Percentiles rank a stretch among this genome's conserved stretches.
Conservation (phyloP, 805 yeast genomes). For the Ogataea trehalophila region DNA sequence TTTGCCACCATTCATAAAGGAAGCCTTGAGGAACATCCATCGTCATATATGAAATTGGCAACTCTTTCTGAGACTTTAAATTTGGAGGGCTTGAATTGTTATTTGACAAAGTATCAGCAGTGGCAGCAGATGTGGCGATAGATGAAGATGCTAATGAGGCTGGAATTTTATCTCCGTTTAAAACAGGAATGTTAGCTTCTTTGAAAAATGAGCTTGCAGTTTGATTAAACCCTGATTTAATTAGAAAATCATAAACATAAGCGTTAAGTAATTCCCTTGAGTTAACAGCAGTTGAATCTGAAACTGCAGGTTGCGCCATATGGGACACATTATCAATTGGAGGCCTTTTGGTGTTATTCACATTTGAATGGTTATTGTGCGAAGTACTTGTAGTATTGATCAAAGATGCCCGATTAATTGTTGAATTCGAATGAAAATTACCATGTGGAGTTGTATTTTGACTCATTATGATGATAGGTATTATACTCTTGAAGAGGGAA, state of each 20-base stretch:
- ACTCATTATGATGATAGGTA: not conserved
- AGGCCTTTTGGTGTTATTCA: not conserved
- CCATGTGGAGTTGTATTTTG: not conserved
- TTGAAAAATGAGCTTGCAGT: conserved; percentile 71
- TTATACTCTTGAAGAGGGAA: too few species aligned
- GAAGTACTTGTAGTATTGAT: not conserved
- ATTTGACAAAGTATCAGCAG: conserved; percentile 7
- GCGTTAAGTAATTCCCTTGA: conserved; percentile 67
- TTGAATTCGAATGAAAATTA: not conserved
- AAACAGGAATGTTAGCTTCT: conserved; percentile 67
- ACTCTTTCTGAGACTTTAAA: conserved; percentile 25
- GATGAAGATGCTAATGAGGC: too few species aligned
- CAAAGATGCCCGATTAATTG: not conserved
- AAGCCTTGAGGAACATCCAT: conserved; percentile 88
- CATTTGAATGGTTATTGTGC: not conserved
- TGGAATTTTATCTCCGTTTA: conserved; percentile 26
- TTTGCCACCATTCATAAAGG: conserved; percentile 92
- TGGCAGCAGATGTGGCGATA: too few species aligned
- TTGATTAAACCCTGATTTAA: conserved; percentile 65
- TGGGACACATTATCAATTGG: not conserved
- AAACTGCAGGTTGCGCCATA: conserved; percentile 21
- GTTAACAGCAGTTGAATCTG: conserved; percentile 43
- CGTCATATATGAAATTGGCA: conserved; percentile 47
- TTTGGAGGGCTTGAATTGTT: not conserved
- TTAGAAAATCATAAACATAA: conserved; percentile 78